These are phyloP conservation scores for Fusarium solani-melongenae DNA, from an alignment of 2,329 filamentous ascomycete genomes.

Conservation along the genomic window DNA sequence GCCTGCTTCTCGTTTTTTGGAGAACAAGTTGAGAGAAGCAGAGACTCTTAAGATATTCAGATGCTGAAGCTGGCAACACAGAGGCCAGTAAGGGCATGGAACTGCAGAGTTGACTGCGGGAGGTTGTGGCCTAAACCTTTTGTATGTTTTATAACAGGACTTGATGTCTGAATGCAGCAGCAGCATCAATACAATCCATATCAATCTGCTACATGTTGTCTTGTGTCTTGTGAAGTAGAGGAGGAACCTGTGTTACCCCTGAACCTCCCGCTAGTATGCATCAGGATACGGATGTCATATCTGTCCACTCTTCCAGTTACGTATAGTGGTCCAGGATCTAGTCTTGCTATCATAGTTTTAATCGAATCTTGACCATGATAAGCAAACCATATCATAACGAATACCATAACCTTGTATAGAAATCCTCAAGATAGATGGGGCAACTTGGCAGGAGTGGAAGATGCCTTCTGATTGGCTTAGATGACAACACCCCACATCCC, in stretches of 20 bases:
- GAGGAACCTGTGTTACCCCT: background rate
- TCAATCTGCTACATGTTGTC: background rate
- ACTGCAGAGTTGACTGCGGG: conserved; percentile 9
- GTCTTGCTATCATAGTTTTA: background rate
- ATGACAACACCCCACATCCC: background rate
- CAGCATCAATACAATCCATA: conserved; percentile 20
- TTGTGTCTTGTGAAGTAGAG: background rate
- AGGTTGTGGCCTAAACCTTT: conserved; percentile 15
- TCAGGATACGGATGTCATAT: background rate
- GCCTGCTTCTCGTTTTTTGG: conserved; percentile 31
- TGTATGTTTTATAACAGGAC: conserved; percentile 38
- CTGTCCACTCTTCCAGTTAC: background rate
- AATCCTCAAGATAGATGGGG: background rate
- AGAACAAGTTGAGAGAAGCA: conserved; percentile 24
- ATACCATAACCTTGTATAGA: background rate
- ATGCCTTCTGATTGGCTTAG: background rate
- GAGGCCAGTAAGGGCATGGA: conserved; percentile 4
- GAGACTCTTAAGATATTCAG: background rate
- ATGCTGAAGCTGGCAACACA: conserved; percentile 6
- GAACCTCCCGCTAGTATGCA: background rate
- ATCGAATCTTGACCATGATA: background rate
- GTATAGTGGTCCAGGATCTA: background rate
- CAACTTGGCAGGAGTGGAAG: background rate
- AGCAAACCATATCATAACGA: background rate
- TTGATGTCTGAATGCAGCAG: conserved; percentile 20